Conservation (phyloP, 371 early-diverging fungal species). For the Mycotypha africana region DNA sequence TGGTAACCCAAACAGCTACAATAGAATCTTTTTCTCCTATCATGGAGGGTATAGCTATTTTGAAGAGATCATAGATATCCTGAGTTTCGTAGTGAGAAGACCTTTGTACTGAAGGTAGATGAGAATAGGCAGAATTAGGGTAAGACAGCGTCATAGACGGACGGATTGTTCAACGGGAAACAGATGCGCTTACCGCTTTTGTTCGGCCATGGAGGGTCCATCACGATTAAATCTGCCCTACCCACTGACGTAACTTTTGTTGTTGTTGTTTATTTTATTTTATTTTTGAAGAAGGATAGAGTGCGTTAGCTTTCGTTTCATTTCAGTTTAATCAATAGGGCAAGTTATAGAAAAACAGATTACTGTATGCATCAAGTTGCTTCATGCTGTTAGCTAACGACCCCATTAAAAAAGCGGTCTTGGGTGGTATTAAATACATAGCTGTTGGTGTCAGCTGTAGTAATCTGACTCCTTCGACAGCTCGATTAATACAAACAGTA, state of each 20-base stretch:
- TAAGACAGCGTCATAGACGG: not conserved
- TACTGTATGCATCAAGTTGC: conserved; percentile 25
- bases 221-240: conserved; percentile 57
- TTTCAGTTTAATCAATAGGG: too few relatives aligned
- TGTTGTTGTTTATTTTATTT: too few relatives aligned
- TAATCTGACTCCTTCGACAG: conserved; percentile 1
- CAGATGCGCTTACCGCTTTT: conserved; percentile 34
- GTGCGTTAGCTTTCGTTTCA: too few relatives aligned
- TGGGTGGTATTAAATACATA: conserved; percentile 33
- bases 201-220: conserved; percentile 83
- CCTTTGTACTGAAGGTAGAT: conserved; percentile 47
- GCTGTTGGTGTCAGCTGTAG: conserved; percentile 14
- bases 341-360: too few relatives aligned
- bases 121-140: too few relatives aligned
- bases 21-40: conserved; percentile 20
- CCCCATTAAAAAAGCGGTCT: conserved; percentile 30
- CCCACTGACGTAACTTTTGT: too few relatives aligned
- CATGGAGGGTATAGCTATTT: conserved; percentile 51
- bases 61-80: conserved; percentile 64
- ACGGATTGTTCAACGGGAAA: not conserved
- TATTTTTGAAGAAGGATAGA: too few relatives aligned
- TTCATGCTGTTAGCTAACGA: conserved; percentile 25
- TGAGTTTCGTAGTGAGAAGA: conserved; percentile 52
- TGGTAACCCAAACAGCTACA: conserved; percentile 76
- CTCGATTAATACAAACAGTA: conserved; percentile 14